Base-by-base conservation (phyloP, 495 filamentous ascomycete genomes). In the Podospora pseudopauciseta region DNA sequence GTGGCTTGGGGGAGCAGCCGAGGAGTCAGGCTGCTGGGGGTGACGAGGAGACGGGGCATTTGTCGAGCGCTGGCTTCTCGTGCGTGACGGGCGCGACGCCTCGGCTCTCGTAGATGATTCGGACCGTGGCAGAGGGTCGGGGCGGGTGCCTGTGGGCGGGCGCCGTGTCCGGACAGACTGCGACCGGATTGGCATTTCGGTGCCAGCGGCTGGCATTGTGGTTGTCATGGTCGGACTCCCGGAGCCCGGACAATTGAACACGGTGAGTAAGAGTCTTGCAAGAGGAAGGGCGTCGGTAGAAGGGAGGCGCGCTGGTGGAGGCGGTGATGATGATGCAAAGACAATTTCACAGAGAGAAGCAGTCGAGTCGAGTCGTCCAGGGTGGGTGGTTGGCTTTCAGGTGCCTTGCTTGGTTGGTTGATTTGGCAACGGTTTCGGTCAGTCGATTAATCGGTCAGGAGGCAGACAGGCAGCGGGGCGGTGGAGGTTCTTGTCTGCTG, bases 11-110 rank as follows among this genome's bases (percentile, higher is more conserved):
- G 81, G 75, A 61, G 82, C 78, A 53, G 79, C 75, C 39, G 85
- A 78, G 82, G 87, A 87, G 57, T 91, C 87, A 71, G 71, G n/a
- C 5, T 70, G 75, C 39, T 49, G 39, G 39, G 39, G 75, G 53
- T 69, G 71, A n/a, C 72, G 72, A n/a, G 67, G 72, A n/a, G 74
- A 68, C 26, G 67, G 65, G 20, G 68, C 63, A n/a, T 63, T 62
- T 39, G 71, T 63, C 20, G 72, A 70, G 34, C 71, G 64, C 68
- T 79, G 76, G 65, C 80, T 83, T 76, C 74, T 77, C 67, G 81
- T 78, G 54, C 82, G 80, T 67, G 80, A 79, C 61, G 80, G 73
- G 63, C 75, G 76, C 72, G 82, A 80, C 62, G 80, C 66, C 55
- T 82, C 81, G 70, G 79, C 78, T 69, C 72, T 73, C 20, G 74